phyloP scores from a whole-genome alignment of 129 eudicot genomes.

The Cynara cardunculus region DNA sequence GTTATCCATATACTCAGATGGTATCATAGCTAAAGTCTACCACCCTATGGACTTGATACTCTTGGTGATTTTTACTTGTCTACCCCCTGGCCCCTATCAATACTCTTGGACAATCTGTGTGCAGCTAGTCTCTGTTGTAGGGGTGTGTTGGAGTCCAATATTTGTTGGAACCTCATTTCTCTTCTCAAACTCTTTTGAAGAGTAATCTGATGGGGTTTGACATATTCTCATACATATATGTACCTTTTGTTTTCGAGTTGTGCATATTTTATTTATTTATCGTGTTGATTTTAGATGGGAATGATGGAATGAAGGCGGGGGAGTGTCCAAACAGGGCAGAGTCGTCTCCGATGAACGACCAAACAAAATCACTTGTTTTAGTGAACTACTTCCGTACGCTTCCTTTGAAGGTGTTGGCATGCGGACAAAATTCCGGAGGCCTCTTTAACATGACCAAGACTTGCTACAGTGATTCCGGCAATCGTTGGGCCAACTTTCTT shows the following conservation, averaged over 20 bases:
- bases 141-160: no score
- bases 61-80: not conserved
- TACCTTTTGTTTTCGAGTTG: not conserved
- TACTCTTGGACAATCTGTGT: not conserved
- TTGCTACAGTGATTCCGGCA: constrained; percentile 57
- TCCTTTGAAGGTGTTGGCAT: constrained; percentile 53
- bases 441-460: constrained; percentile 60
- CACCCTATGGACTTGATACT: no score
- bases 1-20: not conserved
- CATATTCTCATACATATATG: not conserved
- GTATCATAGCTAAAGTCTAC: not conserved
- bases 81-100: not conserved
- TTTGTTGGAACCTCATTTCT: not conserved
- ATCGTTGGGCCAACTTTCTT: constrained; percentile 84
- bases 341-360: constrained; percentile 59
- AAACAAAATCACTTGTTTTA: constrained; percentile 60
- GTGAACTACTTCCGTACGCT: constrained; percentile 61
- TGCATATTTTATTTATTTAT: not conserved
- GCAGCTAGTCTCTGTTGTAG: no score
- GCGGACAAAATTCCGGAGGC: constrained; percentile 57
- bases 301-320: constrained; percentile 78
- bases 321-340: constrained; percentile 69
- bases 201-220: not conserved
- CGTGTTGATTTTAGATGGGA: constrained; percentile 60
- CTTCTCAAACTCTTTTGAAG: not conserved